These are phyloP conservation scores for Starmerella khaoyaiensis DNA, from an alignment of 805 yeast genomes.

Conservation along the genomic window DNA sequence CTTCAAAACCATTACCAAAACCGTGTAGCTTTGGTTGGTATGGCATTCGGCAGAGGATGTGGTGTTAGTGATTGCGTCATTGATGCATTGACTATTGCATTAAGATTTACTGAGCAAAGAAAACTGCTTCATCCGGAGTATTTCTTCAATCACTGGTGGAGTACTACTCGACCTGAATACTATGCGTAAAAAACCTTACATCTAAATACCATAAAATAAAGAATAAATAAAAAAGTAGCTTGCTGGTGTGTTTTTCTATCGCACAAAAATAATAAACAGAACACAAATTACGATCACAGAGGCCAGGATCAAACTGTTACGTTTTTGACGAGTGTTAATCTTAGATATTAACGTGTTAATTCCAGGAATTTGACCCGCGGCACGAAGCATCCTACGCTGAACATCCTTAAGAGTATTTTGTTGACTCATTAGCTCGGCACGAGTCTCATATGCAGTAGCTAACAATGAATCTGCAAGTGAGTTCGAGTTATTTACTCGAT, in stretches of 20 bases:
- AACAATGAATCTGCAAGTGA: constrained; percentile 65
- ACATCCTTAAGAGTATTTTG: constrained; percentile 50
- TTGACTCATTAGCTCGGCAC: constrained; percentile 73
- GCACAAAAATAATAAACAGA: constrained; percentile 46
- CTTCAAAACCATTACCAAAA: constrained; percentile 30
- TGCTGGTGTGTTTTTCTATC: constrained; percentile 14
- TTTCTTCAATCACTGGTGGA: constrained; percentile 24
- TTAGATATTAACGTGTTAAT: constrained; percentile 58
- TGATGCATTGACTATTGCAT: constrained; percentile 49
- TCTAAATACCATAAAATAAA: too few relatives aligned
- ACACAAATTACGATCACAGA: constrained; percentile 60
- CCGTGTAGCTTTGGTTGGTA: constrained; percentile 56
- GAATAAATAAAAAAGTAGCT: neutral
- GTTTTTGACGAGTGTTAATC: constrained; percentile 76
- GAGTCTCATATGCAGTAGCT: constrained; percentile 74
- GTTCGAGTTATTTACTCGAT: constrained; percentile 60
- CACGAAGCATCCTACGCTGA: constrained; percentile 45
- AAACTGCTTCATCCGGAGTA: constrained; percentile 25
- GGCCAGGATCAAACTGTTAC: constrained; percentile 79
- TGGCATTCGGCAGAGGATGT: constrained; percentile 63
- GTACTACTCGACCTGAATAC: constrained; percentile 20
- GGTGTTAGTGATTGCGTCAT: constrained; percentile 83
- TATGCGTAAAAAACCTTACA: constrained; percentile 18
- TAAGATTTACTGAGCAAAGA: constrained; percentile 25
- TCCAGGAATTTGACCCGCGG: constrained; percentile 69